Evolutionary conservation across 352 stramenopile species (phyloP).

Genomic region (Phytophthora cryptogea): DNA sequence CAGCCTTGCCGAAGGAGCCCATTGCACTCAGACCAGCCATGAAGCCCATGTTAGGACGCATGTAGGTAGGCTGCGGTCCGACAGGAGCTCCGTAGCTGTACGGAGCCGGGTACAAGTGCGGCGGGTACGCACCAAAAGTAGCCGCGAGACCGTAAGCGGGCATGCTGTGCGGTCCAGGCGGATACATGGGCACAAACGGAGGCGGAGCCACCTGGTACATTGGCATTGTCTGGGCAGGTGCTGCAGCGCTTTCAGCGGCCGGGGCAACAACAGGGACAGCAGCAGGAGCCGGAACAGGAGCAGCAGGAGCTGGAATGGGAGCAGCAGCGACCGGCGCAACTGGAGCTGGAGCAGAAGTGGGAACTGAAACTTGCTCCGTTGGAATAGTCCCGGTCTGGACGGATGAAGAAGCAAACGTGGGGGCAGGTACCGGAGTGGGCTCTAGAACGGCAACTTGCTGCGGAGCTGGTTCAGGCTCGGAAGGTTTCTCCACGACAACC

Average conservation of each 20-base stretch:
- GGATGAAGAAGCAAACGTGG: slow-evolving; percentile 6
- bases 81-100: slow-evolving; percentile 47
- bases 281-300: slow-evolving; percentile 9
- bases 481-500: slow-evolving; percentile 49
- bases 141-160: slow-evolving; percentile 41
- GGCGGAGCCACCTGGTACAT: slow-evolving; percentile 33
- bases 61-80: slow-evolving; percentile 28
- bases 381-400: slow-evolving; percentile 11
- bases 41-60: slow-evolving; percentile 43
- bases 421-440: slow-evolving; percentile 1
- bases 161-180: slow-evolving; percentile 33
- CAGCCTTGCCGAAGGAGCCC: slow-evolving; percentile 32
- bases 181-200: slow-evolving; percentile 44
- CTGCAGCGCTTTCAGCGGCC: slow-evolving; percentile 5
- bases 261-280: slow-evolving; percentile 11
- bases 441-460: slow-evolving; percentile 6
- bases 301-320: slow-evolving; percentile 6
- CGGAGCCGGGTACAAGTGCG: slow-evolving; percentile 40
- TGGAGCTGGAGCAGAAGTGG: slow-evolving; percentile 10
- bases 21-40: slow-evolving; percentile 40
- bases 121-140: slow-evolving; percentile 44
- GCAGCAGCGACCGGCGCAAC: background rate
- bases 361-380: background rate
- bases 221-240: slow-evolving; percentile 22
- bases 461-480: slow-evolving; percentile 13